These are phyloP conservation scores for Cryptococcus amylolentus DNA, from an alignment of 1,284 basidiomycete species.

Conservation along the genomic window DNA sequence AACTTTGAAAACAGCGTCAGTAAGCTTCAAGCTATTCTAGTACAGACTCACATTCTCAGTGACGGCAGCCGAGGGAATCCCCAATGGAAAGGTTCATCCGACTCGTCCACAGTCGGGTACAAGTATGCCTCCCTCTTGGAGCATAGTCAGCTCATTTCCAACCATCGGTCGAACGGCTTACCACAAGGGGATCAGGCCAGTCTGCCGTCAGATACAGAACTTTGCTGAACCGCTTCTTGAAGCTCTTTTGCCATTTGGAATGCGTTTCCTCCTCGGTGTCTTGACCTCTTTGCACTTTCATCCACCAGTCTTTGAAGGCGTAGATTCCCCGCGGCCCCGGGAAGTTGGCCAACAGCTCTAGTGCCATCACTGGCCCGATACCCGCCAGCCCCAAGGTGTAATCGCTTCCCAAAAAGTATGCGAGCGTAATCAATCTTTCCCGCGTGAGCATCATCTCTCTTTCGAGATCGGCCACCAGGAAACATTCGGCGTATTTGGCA, in stretches of 20 bases:
- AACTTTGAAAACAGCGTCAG: slow-evolving; percentile 54
- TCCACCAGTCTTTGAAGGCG: slow-evolving; percentile 93
- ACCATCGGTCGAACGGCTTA: slow-evolving; percentile 47
- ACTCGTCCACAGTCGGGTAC: slow-evolving; percentile 82
- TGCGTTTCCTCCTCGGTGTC: slow-evolving; percentile 69
- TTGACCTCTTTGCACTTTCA: slow-evolving; percentile 83
- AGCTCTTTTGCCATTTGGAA: slow-evolving; percentile 73
- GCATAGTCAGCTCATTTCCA: slow-evolving; percentile 1
- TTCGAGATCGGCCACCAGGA: slow-evolving; percentile 75
- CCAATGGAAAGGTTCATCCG: slow-evolving; percentile 95
- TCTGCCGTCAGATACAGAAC: slow-evolving; percentile 66
- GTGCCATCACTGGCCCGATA: slow-evolving; percentile 91
- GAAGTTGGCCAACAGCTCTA: slow-evolving; percentile 91
- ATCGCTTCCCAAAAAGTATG: slow-evolving; percentile 93
- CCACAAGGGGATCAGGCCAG: slow-evolving; percentile 89
- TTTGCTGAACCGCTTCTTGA: slow-evolving; percentile 85
- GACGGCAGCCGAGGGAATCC: slow-evolving; percentile 91
- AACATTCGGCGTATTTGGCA: slow-evolving; percentile 96
- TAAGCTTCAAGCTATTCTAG: background rate
- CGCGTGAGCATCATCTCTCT: slow-evolving; percentile 86
- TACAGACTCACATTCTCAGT: slow-evolving; percentile 63
- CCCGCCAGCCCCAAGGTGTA: slow-evolving; percentile 95
- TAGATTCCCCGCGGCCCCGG: slow-evolving; percentile 75
- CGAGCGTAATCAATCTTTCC: slow-evolving; percentile 80
- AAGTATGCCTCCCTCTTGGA: slow-evolving; percentile 83